Evolutionary conservation across 2,329 filamentous ascomycete genomes (phyloP), one percentile per base, ranked within the genome.

Genomic region (Zopfia rhizophila): DNA sequence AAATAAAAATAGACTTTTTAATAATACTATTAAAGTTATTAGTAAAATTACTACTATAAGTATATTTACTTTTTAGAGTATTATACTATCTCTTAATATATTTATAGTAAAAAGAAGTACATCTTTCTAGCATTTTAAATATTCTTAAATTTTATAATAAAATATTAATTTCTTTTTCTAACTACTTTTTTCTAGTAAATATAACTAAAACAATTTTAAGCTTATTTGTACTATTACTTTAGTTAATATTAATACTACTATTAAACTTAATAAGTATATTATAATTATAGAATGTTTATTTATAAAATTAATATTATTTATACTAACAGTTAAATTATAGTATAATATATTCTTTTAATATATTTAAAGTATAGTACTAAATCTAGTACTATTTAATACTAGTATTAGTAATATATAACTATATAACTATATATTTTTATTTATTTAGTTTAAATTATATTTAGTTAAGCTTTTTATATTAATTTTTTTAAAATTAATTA

Each of bases 111-210:
- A 45, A 52, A 52, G 44, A 52, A 25, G 45, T 52, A 3, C 24
- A 48, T 41, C 43, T 48, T 32, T 38, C 24, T 14, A 54, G 17
- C 18, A 29, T 55, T 45, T 37, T 19, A 31, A 42, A 38, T 28
- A 21, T 55, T n/a, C 49, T 52, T 33, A 38, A 45, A 38, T 36
- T 19, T 25, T 55, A 55, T 29, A 55, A 55, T 16, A 23, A 39
- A 40, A 31, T 30, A 33, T 38, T 52, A 33, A 45, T 52, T 52
- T 39, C 39, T 31, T 40, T 48, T 49, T 52, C 35, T 27, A 52
- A 55, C 19, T 51, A 55, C 48, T 55, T 31, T 16, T 52, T 55
- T 18, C 48, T 18, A 32, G 48, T 52, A 22, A 36, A 36, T 28
- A 41, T 5, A 33, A 42, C 29, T 12, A 28, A 51, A 28, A 42